Evolutionary conservation across 169 alveolate species (phyloP).

Genomic region (Besnoitia besnoiti): DNA sequence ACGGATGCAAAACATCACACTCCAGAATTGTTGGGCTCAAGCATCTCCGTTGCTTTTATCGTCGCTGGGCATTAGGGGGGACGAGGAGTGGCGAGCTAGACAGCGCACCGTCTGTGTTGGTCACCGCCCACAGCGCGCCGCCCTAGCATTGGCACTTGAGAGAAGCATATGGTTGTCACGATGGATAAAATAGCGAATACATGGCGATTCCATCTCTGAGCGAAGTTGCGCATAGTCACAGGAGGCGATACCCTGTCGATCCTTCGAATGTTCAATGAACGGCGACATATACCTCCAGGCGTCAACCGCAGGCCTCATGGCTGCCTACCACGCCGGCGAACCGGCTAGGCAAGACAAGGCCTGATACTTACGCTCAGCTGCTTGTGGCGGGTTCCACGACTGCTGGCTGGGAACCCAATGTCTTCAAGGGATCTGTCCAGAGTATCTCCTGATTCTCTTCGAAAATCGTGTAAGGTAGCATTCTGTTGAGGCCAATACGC

Average conservation of each 20-base stretch:
- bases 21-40: too few relatives aligned
- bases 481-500: not conserved
- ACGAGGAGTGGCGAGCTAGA: not conserved
- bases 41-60: too few relatives aligned
- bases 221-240: too few relatives aligned
- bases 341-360: slow-evolving; percentile 5
- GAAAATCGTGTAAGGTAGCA: not conserved
- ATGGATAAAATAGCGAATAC: too few relatives aligned
- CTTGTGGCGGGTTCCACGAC: not conserved
- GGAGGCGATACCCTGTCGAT: too few relatives aligned
- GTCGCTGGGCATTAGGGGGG: not conserved
- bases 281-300: too few relatives aligned
- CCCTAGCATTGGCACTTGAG: not conserved
- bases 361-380: not conserved
- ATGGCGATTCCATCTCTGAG: too few relatives aligned
- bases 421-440: not conserved
- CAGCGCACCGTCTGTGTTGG: not conserved
- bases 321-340: slow-evolving; percentile 3
- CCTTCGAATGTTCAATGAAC: too few relatives aligned
- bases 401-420: not conserved
- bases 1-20: too few relatives aligned
- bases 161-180: too few relatives aligned
- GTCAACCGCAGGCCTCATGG: not conserved
- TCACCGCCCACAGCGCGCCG: not conserved
- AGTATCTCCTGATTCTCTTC: not conserved